A percentile compares a stretch with the other conserved stretches of the same genome.
Conservation (phyloP, 768 basidiomycete species). For the Brasilioporus rufonigricans region DNA sequence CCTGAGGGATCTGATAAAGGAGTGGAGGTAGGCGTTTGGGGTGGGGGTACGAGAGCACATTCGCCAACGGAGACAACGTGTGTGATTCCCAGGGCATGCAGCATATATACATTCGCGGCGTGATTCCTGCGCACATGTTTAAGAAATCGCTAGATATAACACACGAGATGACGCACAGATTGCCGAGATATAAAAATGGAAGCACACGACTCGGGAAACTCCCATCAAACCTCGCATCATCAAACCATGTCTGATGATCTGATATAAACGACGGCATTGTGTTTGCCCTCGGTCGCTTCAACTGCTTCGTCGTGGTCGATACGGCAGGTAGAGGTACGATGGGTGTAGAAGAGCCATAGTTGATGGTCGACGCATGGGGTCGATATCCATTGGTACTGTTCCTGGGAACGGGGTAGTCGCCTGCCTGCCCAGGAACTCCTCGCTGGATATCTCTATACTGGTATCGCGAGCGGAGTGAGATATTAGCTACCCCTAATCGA, state of each 20-base stretch:
- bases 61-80: slow-evolving; percentile 98
- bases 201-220: slow-evolving; percentile 93
- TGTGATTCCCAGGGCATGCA: slow-evolving; percentile 92
- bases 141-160: not conserved
- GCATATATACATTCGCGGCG: slow-evolving; percentile 92
- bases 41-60: slow-evolving; percentile 83
- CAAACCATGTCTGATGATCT: slow-evolving; percentile 92
- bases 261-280: slow-evolving; percentile 64
- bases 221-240: slow-evolving; percentile 89
- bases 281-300: slow-evolving; percentile 61
- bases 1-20: not conserved
- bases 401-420: slow-evolving; percentile 11
- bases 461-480: slow-evolving; percentile 24
- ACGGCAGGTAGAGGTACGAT: slow-evolving; percentile 1
- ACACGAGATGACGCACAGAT: slow-evolving; percentile 61
- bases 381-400: slow-evolving; percentile 16
- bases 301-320: slow-evolving; percentile 20
- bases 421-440: slow-evolving; percentile 9
- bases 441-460: slow-evolving; percentile 23
- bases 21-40: slow-evolving; percentile 34
- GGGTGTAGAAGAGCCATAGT: slow-evolving; percentile 18
- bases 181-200: slow-evolving; percentile 92
- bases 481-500: slow-evolving; percentile 32
- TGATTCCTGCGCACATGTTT: slow-evolving; percentile 63
- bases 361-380: slow-evolving; percentile 21